phyloP scores from a whole-genome alignment of 2,329 filamentous ascomycete species.

The Fusarium foetens region DNA sequence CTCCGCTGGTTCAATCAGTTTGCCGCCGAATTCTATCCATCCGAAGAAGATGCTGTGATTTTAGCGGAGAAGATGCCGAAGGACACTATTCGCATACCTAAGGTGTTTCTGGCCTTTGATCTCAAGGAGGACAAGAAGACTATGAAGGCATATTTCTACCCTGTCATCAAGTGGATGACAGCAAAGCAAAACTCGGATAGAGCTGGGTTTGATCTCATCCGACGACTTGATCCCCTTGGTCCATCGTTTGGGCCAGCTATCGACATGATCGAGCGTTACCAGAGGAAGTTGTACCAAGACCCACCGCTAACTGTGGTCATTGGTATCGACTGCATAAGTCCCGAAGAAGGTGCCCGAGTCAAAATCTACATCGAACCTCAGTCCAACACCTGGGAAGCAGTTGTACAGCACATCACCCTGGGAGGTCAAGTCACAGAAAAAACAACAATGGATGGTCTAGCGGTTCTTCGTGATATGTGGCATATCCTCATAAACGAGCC shows the following conservation, averaged over 20 bases:
- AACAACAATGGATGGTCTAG: constrained; percentile 36
- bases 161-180: constrained; percentile 41
- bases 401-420: constrained; percentile 41
- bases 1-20: constrained; percentile 40
- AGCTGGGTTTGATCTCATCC: constrained; percentile 37
- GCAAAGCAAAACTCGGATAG: constrained; percentile 34
- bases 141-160: constrained; percentile 43
- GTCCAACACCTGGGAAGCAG: constrained; percentile 40
- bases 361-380: constrained; percentile 43
- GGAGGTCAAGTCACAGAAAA: constrained; percentile 37
- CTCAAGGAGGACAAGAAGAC: constrained; percentile 34
- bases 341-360: constrained; percentile 40
- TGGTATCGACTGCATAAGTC: constrained; percentile 43
- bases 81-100: constrained; percentile 36
- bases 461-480: constrained; percentile 40
- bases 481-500: constrained; percentile 42
- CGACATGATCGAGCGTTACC: constrained; percentile 33
- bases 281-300: constrained; percentile 22
- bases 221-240: constrained; percentile 34
- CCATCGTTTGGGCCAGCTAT: constrained; percentile 21
- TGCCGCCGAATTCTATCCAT: constrained; percentile 34
- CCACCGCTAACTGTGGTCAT: constrained; percentile 40
- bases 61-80: constrained; percentile 25
- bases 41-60: constrained; percentile 16
- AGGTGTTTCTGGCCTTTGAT: constrained; percentile 42